Conservation (phyloP, 2,329 filamentous ascomycete species). For the Macroventuria anomochaeta region DNA sequence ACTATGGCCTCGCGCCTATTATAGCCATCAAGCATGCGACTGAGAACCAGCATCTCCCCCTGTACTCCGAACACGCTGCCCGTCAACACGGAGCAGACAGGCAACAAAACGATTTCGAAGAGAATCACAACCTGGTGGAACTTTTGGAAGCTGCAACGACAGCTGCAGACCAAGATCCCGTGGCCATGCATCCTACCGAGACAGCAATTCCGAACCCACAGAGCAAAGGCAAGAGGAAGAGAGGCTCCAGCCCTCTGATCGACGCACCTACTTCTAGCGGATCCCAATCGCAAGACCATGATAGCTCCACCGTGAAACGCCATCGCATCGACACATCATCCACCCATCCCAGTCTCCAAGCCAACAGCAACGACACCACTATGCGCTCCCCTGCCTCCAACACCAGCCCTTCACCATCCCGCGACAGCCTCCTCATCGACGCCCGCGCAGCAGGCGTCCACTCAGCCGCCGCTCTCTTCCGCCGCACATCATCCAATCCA, state of each 20-base stretch:
- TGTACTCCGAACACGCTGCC: constrained; percentile 23
- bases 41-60: constrained; percentile 22
- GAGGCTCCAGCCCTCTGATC: constrained; percentile 17
- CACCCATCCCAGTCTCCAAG: constrained; percentile 21
- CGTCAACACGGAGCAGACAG: constrained; percentile 23
- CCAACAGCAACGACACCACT: constrained; percentile 5
- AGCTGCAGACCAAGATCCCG: constrained; percentile 37
- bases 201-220: constrained; percentile 8
- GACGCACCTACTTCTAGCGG: constrained; percentile 5
- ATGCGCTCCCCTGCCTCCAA: constrained; percentile 11
- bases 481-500: constrained; percentile 48
- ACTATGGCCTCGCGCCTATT: constrained; percentile 31
- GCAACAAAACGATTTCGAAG: constrained; percentile 27
- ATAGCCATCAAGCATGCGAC: constrained; percentile 17
- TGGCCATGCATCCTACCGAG: constrained; percentile 22
- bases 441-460: constrained; percentile 59
- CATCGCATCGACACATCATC: constrained; percentile 22
- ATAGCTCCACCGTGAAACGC: constrained; percentile 28
- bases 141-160: constrained; percentile 48
- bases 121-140: constrained; percentile 44
- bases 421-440: constrained; percentile 41
- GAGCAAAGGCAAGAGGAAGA: constrained; percentile 38
- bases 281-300: constrained; percentile 7
- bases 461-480: constrained; percentile 60
- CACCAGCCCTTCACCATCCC: constrained; percentile 18